Percentiles rank a stretch among this genome's conserved stretches.
Evolutionary conservation across 306 rosid genomes (phyloP).

Genomic region (Gleditsia sinensis): DNA sequence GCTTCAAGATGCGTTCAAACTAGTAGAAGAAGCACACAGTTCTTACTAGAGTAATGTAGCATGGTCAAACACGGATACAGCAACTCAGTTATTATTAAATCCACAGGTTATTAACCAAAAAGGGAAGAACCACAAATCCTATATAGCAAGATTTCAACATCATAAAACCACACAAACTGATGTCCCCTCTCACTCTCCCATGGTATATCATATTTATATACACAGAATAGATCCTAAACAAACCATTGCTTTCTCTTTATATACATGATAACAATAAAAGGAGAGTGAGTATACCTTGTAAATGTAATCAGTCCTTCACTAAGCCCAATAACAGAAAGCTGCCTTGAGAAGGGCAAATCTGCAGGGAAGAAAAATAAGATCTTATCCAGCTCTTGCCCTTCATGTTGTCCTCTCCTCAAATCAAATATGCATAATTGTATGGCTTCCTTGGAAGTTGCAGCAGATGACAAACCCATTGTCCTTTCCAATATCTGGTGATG

Average conservation of each 20-base stretch:
- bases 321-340: slow-evolving; percentile 88
- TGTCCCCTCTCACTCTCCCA: not conserved
- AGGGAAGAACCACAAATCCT: not conserved
- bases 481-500: not conserved
- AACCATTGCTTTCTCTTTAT: not conserved
- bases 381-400: slow-evolving; percentile 96
- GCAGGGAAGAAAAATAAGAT: slow-evolving; percentile 89
- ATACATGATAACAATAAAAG: not conserved
- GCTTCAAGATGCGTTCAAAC: not conserved
- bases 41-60: not conserved
- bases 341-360: slow-evolving; percentile 77
- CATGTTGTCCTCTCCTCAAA: slow-evolving; percentile 90
- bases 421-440: slow-evolving; percentile 80
- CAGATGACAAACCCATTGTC: slow-evolving; percentile 76
- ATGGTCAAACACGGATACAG: not conserved
- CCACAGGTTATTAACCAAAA: not conserved
- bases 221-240: not conserved
- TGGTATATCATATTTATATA: not conserved
- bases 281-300: slow-evolving; percentile 73
- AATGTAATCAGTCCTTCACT: slow-evolving; percentile 97
- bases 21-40: not conserved
- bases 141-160: not conserved
- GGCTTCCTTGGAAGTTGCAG: slow-evolving; percentile 53
- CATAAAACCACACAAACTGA: not conserved
- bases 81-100: not conserved